Evolutionary conservation across 2,329 filamentous ascomycete species (phyloP).

Genomic region (Pezicula neosporulosa): DNA sequence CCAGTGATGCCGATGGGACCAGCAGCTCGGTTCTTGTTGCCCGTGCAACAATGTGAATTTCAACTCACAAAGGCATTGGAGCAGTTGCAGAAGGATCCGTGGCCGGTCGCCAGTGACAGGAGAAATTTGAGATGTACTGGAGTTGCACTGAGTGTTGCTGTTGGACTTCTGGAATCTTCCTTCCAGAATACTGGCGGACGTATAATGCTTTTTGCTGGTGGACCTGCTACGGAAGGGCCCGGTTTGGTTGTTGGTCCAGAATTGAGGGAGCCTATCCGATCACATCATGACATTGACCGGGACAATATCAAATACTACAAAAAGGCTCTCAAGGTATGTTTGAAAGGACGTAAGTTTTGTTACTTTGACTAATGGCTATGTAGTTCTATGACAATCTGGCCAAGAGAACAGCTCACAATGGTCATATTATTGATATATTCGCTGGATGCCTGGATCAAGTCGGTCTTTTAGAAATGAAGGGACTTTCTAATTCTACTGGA

Average conservation of each 20-base stretch:
- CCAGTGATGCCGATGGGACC: slow-evolving; percentile 73
- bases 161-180: slow-evolving; percentile 86
- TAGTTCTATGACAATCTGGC: slow-evolving; percentile 93
- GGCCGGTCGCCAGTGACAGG: slow-evolving; percentile 93
- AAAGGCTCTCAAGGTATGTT: slow-evolving; percentile 84
- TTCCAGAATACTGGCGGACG: slow-evolving; percentile 94
- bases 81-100: slow-evolving; percentile 93
- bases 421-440: slow-evolving; percentile 96
- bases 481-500: slow-evolving; percentile 90
- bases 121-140: slow-evolving; percentile 89
- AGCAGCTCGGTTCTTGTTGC: slow-evolving; percentile 85
- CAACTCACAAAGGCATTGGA: slow-evolving; percentile 95
- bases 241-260: slow-evolving; percentile 97
- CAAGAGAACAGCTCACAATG: slow-evolving; percentile 92
- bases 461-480: slow-evolving; percentile 96
- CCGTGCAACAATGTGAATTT: slow-evolving; percentile 93
- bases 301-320: slow-evolving; percentile 99
- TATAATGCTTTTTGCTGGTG: slow-evolving; percentile 96
- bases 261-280: slow-evolving; percentile 92
- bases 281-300: slow-evolving; percentile 96
- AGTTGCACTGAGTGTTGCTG: slow-evolving; percentile 92
- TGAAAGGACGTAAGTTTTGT: background rate
- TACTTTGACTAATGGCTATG: background rate
- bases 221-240: slow-evolving; percentile 91
- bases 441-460: slow-evolving; percentile 97